Conservation (phyloP, 164 flowering plant species). For the Piper longum region DNA sequence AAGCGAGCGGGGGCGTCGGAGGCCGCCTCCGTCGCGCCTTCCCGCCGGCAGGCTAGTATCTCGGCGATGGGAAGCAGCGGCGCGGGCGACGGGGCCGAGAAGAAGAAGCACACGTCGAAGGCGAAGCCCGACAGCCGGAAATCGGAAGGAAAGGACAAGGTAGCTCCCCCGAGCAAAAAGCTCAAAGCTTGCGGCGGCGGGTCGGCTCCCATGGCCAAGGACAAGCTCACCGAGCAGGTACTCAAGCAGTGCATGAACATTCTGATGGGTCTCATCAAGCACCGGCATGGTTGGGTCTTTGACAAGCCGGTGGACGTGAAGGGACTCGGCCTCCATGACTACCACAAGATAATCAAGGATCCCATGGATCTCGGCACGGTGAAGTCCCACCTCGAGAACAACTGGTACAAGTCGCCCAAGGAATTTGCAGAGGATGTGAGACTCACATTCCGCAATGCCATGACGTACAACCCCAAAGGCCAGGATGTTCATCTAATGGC, state of each 20-base stretch:
- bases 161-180: conserved; percentile 62
- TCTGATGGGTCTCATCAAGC: conserved; percentile 59
- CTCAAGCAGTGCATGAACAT: conserved; percentile 35
- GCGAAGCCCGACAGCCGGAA: conserved; percentile 66
- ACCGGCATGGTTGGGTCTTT: conserved; percentile 72
- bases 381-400: conserved; percentile 37
- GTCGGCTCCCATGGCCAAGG: conserved; percentile 11
- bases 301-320: conserved; percentile 60
- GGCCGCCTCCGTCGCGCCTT: conserved; percentile 25
- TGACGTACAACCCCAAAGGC: conserved; percentile 73
- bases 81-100: conserved; percentile 36
- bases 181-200: conserved; percentile 37
- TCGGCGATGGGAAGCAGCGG: conserved; percentile 41
- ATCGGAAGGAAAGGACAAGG: conserved; percentile 75
- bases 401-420: conserved; percentile 49
- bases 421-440: conserved; percentile 87
- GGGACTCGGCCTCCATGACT: conserved; percentile 56
- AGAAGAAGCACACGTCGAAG: conserved; percentile 82
- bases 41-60: conserved; percentile 41
- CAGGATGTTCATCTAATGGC: conserved; percentile 81
- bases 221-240: conserved; percentile 16
- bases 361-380: conserved; percentile 93
- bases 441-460: conserved; percentile 69
- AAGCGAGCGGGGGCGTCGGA: conserved; percentile 27
- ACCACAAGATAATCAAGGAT: conserved; percentile 44